phyloP scores from a whole-genome alignment of 2,329 filamentous ascomycete species.

The Paracoccidioides brasiliensis region DNA sequence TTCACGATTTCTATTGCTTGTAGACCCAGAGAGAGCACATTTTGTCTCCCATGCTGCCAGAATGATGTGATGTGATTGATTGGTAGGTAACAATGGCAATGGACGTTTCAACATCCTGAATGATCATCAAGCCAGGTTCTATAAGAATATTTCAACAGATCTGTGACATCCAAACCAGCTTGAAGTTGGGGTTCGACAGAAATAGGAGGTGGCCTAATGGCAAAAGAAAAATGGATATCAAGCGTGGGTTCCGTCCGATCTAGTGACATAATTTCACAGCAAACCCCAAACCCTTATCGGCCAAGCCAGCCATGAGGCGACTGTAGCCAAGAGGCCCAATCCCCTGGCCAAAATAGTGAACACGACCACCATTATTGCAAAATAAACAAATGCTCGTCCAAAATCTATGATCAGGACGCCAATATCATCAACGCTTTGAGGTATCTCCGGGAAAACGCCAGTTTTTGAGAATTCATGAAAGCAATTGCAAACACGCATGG shows the following conservation, averaged over 20 bases:
- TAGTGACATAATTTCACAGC: constrained; percentile 4
- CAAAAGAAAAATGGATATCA: background rate
- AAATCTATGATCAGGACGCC: constrained; percentile 17
- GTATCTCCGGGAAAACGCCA: background rate
- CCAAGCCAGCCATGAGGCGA: constrained; percentile 27
- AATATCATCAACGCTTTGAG: constrained; percentile 1
- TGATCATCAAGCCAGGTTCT: too few relatives aligned
- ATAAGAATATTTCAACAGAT: too few relatives aligned
- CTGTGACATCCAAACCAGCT: too few relatives aligned
- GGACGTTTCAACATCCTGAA: too few relatives aligned
- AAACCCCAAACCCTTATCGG: constrained; percentile 18
- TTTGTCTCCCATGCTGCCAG: too few relatives aligned
- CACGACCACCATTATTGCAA: constrained; percentile 22
- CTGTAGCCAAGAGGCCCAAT: constrained; percentile 21
- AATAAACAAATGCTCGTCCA: constrained; percentile 22
- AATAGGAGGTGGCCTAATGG: background rate
- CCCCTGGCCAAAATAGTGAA: constrained; percentile 20
- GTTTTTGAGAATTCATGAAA: constrained; percentile 1
- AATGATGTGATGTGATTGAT: too few relatives aligned
- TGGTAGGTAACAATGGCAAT: too few relatives aligned
- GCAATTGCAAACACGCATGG: background rate
- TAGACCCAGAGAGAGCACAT: too few relatives aligned
- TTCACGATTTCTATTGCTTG: too few relatives aligned
- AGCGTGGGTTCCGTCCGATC: background rate
- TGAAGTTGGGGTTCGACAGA: background rate